Percentiles rank a stretch among this genome's conserved stretches.
Evolutionary conservation across 495 filamentous ascomycete genomes (phyloP).

Genomic region (Podospora pseudocomata): DNA sequence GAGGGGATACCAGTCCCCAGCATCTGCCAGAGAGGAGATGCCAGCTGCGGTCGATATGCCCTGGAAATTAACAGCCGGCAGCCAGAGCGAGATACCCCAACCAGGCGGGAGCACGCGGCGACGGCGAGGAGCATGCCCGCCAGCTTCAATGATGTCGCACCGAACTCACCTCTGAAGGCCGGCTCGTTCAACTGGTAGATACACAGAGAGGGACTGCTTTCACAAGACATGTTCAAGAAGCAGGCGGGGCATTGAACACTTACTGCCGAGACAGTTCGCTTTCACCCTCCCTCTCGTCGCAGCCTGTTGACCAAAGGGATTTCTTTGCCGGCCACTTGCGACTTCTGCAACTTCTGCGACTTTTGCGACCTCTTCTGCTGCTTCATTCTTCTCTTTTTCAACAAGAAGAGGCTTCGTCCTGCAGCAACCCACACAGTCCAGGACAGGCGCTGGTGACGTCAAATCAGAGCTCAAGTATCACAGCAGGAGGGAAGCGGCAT

Average conservation of each 20-base stretch:
- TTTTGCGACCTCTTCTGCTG: background rate
- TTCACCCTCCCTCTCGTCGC: background rate
- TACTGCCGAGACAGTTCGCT: background rate
- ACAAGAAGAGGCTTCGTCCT: background rate
- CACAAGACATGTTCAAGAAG: background rate
- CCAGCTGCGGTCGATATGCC: background rate
- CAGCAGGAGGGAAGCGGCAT: conserved; percentile 20
- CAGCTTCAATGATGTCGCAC: background rate
- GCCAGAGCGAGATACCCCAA: background rate
- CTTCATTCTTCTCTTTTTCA: background rate
- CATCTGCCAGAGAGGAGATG: background rate
- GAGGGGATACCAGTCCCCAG: background rate
- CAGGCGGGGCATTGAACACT: background rate
- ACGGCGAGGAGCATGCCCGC: background rate
- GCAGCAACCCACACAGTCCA: background rate
- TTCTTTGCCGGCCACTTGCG: background rate
- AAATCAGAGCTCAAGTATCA: conserved; percentile 20
- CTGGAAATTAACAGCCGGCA: background rate
- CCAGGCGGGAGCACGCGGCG: background rate
- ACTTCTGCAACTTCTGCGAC: background rate
- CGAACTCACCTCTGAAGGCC: background rate
- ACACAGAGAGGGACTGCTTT: too few relatives aligned
- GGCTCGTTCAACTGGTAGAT: background rate
- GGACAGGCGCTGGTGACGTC: conserved; percentile 11
- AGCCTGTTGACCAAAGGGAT: background rate